Percentiles rank a stretch among this genome's conserved stretches.
Conservation (phyloP, 1,139 yeast species). For the Magnusiomyces fungicola region DNA sequence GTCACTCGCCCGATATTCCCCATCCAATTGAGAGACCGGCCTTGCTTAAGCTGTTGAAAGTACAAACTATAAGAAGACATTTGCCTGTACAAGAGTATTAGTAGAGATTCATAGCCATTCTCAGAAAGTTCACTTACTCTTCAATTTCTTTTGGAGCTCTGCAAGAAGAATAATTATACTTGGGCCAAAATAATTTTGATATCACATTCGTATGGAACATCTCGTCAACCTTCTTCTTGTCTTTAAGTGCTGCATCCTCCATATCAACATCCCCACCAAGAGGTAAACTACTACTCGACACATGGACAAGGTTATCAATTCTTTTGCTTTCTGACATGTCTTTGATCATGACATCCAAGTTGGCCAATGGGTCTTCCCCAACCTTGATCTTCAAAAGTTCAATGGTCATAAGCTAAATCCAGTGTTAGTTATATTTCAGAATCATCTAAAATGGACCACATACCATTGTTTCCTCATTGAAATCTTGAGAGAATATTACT, state of each 20-base stretch:
- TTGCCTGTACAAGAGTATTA: neutral
- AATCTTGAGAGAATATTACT: conserved; percentile 44
- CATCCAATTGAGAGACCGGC: conserved; percentile 52
- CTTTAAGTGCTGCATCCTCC: conserved; percentile 14
- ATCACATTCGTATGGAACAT: conserved; percentile 33
- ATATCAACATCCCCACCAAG: conserved; percentile 21
- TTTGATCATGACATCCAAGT: conserved; percentile 76
- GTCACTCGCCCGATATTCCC: conserved; percentile 59
- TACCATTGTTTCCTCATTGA: conserved; percentile 35
- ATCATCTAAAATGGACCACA: neutral
- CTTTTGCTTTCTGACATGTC: conserved; percentile 45
- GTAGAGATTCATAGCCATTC: neutral
- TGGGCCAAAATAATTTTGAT: conserved; percentile 46
- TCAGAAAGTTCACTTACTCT: conserved; percentile 4
- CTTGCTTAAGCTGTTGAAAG: conserved; percentile 40
- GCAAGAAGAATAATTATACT: conserved; percentile 37
- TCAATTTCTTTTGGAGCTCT: conserved; percentile 41
- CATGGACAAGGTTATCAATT: conserved; percentile 25
- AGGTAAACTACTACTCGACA: too few species aligned
- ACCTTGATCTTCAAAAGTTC: conserved; percentile 55
- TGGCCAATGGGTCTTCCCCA: conserved; percentile 56
- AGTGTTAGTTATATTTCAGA: conserved; percentile 17
- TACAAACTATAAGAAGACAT: conserved; percentile 23
- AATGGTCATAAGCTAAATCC: conserved; percentile 34
- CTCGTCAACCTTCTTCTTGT: neutral